Base-by-base conservation (phyloP, 176 grass and related monocot genomes). In the Bolboschoenus planiculmis region DNA sequence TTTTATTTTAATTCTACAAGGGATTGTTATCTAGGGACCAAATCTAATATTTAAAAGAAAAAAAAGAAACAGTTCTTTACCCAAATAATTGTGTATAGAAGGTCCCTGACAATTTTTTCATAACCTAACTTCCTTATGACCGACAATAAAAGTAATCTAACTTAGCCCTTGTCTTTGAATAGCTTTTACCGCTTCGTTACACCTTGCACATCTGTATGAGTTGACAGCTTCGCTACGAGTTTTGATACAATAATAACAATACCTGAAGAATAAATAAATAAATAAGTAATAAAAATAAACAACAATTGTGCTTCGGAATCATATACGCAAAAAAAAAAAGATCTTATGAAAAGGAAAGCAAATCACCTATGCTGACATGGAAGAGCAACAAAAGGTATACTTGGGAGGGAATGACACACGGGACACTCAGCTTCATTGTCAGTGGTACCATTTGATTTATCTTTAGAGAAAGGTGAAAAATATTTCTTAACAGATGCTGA, bases 171-270 rank as follows among this genome's bases (percentile, higher is more conserved):
- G 85, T 84, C 92, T 88, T 84, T 84, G 95, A 90, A 95, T 95
- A 24, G 95, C 92, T 67, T 84, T 24, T 15, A 98, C 92, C 2
- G 73, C 55, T 81, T 88, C 92, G 31, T 95, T 90, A 79, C 95
- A 98, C 48, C 89, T 87, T 31, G 61, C 82, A 51, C 95, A 98
- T 56, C 89, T 88, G 67, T 91, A 98, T 14, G 87, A 90, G 39
- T 43, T 88, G 58, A 87, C 85, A 15, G 87, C 87, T 9, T 81
- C 87, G 68, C 88, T 90, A 40, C 95, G 88, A 34, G 95, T 95
- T 20, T 85, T 89, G 83, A 98, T 86, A 54, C 95, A 98, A 83
- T 93, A 95, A 84, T 98, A 98, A 72, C 95, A 98, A 80, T 95
- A 95, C 89, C 95, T 98, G 67, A 43, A 88, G 89, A 71, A 40